A percentile compares a stretch with the other conserved stretches of the same genome.
phyloP scores from a whole-genome alignment of 2,329 filamentous ascomycete genomes.

The Fusarium protoensiforme region DNA sequence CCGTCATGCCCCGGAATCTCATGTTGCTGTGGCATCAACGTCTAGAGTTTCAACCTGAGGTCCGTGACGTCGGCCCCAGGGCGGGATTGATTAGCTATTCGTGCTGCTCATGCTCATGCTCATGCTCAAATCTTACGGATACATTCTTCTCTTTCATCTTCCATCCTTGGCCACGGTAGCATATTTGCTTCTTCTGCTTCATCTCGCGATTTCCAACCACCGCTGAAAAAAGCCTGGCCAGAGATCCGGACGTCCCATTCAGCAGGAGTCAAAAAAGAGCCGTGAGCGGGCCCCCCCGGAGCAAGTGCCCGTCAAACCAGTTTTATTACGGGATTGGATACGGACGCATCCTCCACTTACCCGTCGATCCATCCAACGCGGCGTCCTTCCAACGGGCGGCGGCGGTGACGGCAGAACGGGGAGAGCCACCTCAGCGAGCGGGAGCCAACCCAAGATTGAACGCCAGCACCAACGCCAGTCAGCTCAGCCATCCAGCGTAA shows the following conservation, averaged over 20 bases:
- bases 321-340: neutral
- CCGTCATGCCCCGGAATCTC: neutral
- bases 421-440: conserved; percentile 12
- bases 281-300: neutral
- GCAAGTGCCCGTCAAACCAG: neutral
- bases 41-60: conserved; percentile 11
- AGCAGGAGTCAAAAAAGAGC: neutral
- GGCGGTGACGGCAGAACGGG: conserved; percentile 31
- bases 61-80: conserved; percentile 4
- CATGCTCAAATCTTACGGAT: neutral
- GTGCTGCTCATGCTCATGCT: neutral
- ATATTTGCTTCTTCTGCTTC: neutral
- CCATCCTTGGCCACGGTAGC: neutral
- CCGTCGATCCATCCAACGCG: conserved; percentile 9
- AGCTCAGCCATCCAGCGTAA: conserved; percentile 12
- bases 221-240: neutral
- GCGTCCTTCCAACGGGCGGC: neutral
- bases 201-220: neutral
- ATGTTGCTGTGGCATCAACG: conserved; percentile 25
- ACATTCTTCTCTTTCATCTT: neutral
- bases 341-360: neutral
- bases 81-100: neutral
- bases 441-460: conserved; percentile 11
- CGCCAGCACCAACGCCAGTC: neutral
- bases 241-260: neutral